Conservation (phyloP, 805 yeast genomes). For the Scheffersomyces coipomensis region DNA sequence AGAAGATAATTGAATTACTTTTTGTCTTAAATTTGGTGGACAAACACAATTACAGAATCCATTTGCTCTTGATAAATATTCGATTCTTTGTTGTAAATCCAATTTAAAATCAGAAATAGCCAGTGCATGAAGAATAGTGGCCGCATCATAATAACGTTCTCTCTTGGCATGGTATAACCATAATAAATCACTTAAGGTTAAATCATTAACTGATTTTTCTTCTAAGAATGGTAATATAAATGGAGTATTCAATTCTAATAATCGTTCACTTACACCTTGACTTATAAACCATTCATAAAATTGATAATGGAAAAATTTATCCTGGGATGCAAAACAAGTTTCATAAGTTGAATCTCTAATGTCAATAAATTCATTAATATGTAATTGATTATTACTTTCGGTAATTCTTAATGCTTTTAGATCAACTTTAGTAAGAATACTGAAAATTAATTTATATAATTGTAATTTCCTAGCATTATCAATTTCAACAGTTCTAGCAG, state of each 20-base stretch:
- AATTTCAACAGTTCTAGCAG: constrained; percentile 7
- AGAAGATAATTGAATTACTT: constrained; percentile 67
- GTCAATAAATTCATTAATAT: constrained; percentile 50
- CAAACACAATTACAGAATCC: constrained; percentile 88
- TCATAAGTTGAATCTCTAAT: constrained; percentile 72
- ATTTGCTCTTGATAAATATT: constrained; percentile 85
- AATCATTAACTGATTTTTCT: constrained; percentile 59
- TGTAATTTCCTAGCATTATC: constrained; percentile 28
- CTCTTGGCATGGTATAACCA: constrained; percentile 89
- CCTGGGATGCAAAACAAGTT: constrained; percentile 69
- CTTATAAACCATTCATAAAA: constrained; percentile 89
- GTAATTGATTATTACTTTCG: constrained; percentile 35
- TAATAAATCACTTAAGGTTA: constrained; percentile 75
- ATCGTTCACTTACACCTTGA: constrained; percentile 72
- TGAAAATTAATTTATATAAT: constrained; percentile 73
- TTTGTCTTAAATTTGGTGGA: constrained; percentile 73
- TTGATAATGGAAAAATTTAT: constrained; percentile 86
- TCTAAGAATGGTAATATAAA: constrained; percentile 75
- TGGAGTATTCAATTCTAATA: constrained; percentile 79
- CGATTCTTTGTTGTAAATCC: constrained; percentile 71
- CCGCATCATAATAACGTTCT: constrained; percentile 79
- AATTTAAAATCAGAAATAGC: constrained; percentile 74
- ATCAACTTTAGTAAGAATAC: constrained; percentile 71
- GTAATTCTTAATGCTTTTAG: constrained; percentile 50
- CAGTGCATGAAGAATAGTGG: constrained; percentile 65